Base-by-base conservation (phyloP, 208 protist genomes). In the Crithidia bombi region DNA sequence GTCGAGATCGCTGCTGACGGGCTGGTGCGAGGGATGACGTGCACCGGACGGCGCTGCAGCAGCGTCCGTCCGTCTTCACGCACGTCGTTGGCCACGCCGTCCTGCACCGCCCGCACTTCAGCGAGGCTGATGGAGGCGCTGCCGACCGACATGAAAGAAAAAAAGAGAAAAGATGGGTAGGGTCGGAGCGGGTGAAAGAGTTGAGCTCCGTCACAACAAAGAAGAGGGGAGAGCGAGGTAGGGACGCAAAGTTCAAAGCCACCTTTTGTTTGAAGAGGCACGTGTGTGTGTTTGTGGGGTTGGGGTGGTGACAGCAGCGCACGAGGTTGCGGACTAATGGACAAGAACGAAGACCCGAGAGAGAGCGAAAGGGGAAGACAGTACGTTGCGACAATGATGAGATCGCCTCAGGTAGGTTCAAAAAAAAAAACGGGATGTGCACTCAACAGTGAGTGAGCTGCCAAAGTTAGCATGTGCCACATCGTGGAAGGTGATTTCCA, bases 41-140 rank as follows among this genome's bases (percentile, higher is more conserved):
- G 72, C 39, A 91, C 74, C 0, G 80, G 85, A 1, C 90, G 85
- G 38, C 81, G 90, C 82, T 93, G 90, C 65, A 92, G 77, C 41
- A 93, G 84, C 5, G 83, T 84, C 35, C 90, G 87, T 21, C 90
- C 90, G 61, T 95, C 90, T 49, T 83, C 75, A 21, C 90, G 85
- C 10, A 90, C 73, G 58, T 91, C 86, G 57, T 86, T 76, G 26
- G 59, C 57, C 26, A 95, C 73, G 23, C 87, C 83, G 41, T 92
- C 87, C 52, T 93, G 90, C 33, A 95, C 83, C 21, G 78, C 51
- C 9, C 78, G 78, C 55, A 93, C 80, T 75, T 95, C 87, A 23
- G 84, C 73, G 38, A 82, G 75, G 64, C 87, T 93, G 54, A 92
- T 79, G 25, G 72, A 65, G 12, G 81, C 73, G 17, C 49, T 59